Conservation (phyloP, 2,329 filamentous ascomycete genomes). For the Stachybotrys chlorohalonatus region DNA sequence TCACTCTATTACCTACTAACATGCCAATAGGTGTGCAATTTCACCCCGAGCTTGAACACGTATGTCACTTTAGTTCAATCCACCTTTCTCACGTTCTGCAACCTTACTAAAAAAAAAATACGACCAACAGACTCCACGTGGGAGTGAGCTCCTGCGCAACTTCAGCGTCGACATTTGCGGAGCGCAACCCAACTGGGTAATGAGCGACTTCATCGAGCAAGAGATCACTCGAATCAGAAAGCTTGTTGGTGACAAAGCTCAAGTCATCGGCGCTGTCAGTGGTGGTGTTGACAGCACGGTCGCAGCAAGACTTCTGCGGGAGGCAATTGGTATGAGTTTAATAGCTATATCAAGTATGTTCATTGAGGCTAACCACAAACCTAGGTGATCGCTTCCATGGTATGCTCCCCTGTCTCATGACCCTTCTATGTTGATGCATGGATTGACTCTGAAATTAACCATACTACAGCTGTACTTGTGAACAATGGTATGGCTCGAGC, state of each 20-base stretch:
- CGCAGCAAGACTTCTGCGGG: conserved; percentile 74
- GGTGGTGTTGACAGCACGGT: conserved; percentile 90
- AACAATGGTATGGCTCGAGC: conserved; percentile 54
- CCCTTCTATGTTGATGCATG: too few species aligned
- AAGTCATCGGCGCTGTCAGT: conserved; percentile 56
- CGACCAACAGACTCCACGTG: conserved; percentile 43
- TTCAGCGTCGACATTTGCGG: conserved; percentile 78
- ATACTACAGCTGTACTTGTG: conserved; percentile 52
- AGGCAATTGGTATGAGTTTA: conserved; percentile 52
- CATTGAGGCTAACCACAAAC: not conserved
- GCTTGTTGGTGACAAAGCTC: conserved; percentile 71
- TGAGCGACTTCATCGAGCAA: conserved; percentile 72
- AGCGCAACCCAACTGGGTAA: conserved; percentile 70
- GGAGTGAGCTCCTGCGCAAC: conserved; percentile 66
- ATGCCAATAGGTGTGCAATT: conserved; percentile 59
- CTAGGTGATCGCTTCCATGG: conserved; percentile 64
- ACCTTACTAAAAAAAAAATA: too few species aligned
- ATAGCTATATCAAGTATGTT: not conserved
- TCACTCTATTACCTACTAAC: conserved; percentile 1
- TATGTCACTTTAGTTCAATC: too few species aligned
- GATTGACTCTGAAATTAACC: too few species aligned
- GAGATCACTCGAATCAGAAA: conserved; percentile 74
- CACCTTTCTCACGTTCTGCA: too few species aligned
- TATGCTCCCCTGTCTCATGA: too few species aligned
- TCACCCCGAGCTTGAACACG: conserved; percentile 73